Evolutionary conservation across 176 grass and related monocot genomes (phyloP).

Genomic region (Hsuehochloa calcarea): DNA sequence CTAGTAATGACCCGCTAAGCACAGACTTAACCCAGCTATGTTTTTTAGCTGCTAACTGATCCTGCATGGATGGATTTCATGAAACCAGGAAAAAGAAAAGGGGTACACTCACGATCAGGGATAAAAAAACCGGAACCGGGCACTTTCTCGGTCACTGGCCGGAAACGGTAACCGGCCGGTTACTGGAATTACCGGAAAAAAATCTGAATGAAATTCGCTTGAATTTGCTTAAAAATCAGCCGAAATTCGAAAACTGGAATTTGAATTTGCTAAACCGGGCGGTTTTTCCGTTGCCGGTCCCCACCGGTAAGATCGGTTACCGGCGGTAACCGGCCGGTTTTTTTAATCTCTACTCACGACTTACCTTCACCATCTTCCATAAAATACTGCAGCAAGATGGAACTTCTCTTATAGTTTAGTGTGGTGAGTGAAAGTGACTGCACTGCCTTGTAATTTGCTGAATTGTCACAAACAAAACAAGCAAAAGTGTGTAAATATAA

Average conservation of each 20-base stretch:
- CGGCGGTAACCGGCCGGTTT: no score
- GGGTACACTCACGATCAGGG: conserved; percentile 31
- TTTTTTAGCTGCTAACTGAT: background rate
- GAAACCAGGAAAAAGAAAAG: conserved; percentile 9
- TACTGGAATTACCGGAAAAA: no score
- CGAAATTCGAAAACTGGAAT: no score
- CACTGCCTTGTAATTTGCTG: conserved; percentile 96
- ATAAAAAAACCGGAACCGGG: no score
- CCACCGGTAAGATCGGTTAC: no score
- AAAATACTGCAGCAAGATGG: conserved; percentile 70
- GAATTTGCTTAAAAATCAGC: no score
- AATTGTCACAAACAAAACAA: conserved; percentile 36
- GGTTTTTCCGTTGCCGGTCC: no score
- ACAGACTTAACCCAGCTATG: background rate
- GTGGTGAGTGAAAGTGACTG: conserved; percentile 88
- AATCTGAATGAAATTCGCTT: no score
- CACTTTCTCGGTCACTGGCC: no score
- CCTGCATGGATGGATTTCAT: background rate
- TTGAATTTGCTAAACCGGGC: no score
- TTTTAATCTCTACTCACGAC: conserved; percentile 12
- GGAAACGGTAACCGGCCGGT: no score
- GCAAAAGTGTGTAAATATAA: conserved; percentile 21
- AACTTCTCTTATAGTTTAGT: conserved; percentile 78
- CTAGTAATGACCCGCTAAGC: background rate
- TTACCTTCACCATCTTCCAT: conserved; percentile 58